Conservation (phyloP, 148 eudicot species). For the Vaccinium darrowii region DNA sequence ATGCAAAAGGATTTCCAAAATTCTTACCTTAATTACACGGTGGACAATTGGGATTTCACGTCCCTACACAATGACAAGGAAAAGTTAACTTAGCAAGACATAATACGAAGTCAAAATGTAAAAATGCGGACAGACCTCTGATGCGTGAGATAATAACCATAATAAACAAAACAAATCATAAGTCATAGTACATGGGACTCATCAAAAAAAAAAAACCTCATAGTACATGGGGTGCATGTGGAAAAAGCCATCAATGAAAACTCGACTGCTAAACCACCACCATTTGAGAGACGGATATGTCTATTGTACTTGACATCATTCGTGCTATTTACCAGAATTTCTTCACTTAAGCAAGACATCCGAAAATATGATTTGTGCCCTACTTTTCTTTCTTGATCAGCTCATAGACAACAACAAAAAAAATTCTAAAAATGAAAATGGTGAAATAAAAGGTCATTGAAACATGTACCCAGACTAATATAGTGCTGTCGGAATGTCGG, state of each 20-base stretch:
- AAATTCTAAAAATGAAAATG: neutral
- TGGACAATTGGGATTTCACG: slow-evolving; percentile 84
- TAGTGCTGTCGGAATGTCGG: neutral
- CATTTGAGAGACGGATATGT: neutral
- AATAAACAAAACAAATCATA: neutral
- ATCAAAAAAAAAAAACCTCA: neutral
- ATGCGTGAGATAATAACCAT: neutral
- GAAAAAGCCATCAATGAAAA: neutral
- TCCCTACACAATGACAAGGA: slow-evolving; percentile 38
- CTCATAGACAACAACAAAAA: neutral
- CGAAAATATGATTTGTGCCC: neutral
- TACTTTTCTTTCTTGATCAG: neutral
- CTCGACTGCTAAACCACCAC: neutral
- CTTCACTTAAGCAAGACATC: neutral
- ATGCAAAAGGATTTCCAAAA: neutral
- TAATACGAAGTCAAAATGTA: neutral
- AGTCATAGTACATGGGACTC: neutral
- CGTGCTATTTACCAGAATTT: neutral
- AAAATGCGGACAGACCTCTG: neutral
- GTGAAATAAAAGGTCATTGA: neutral
- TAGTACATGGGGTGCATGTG: neutral
- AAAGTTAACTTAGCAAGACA: neutral
- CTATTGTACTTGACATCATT: neutral
- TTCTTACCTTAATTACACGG: slow-evolving; percentile 63
- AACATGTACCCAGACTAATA: neutral